Evolutionary conservation across 2,329 filamentous ascomycete genomes (phyloP).

Genomic region (Shiraia sp.): DNA sequence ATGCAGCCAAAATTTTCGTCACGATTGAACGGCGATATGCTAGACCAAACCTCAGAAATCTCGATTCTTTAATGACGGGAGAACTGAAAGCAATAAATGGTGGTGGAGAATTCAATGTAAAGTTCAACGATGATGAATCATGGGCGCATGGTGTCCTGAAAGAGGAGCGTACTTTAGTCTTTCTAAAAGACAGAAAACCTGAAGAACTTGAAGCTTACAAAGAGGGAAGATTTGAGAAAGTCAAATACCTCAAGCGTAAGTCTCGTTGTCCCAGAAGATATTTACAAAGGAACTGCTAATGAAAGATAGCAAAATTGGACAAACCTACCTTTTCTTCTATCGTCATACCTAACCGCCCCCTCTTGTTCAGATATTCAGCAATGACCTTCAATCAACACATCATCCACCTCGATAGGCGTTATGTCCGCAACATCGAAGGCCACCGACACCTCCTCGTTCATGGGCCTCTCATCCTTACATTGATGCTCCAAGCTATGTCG

Average conservation of each 20-base stretch:
- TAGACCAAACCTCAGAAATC: constrained; percentile 6
- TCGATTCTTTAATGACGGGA: neutral
- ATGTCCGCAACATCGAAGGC: constrained; percentile 72
- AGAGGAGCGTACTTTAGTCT: constrained; percentile 66
- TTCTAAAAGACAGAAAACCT: constrained; percentile 58
- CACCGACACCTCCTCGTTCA: constrained; percentile 80
- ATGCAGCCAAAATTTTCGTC: constrained; percentile 60
- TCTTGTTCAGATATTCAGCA: constrained; percentile 89
- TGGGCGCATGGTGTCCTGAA: constrained; percentile 50
- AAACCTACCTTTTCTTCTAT: constrained; percentile 60
- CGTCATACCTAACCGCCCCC: constrained; percentile 67
- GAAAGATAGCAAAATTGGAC: constrained; percentile 48
- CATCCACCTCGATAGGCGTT: constrained; percentile 81
- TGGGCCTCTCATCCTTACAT: constrained; percentile 76
- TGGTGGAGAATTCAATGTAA: no score
- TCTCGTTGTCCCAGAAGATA: neutral
- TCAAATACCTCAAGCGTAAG: constrained; percentile 46
- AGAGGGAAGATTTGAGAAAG: constrained; percentile 27
- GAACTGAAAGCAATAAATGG: constrained; percentile 8
- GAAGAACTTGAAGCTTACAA: constrained; percentile 41
- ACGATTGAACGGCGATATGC: constrained; percentile 60
- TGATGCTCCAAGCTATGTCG: constrained; percentile 72
- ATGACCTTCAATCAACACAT: constrained; percentile 85
- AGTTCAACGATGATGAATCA: constrained; percentile 7
- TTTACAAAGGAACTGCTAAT: constrained; percentile 10